Percentiles rank a stretch among this genome's conserved stretches.
phyloP scores from a whole-genome alignment of 1,139 yeast species.

The Hyphopichia burtonii region DNA sequence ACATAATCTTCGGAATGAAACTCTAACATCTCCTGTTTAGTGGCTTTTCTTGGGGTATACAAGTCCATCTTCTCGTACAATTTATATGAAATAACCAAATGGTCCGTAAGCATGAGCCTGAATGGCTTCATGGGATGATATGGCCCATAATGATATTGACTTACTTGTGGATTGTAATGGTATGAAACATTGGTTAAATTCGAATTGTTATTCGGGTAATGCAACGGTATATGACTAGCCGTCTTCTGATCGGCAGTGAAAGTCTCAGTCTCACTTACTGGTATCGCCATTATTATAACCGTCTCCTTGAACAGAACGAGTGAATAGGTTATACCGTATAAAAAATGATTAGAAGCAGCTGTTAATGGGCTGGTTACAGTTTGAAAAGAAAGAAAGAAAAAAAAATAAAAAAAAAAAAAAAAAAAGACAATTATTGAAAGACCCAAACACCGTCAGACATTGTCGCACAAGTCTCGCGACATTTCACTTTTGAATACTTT shows the following conservation, averaged over 20 bases:
- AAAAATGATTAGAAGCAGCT: neutral
- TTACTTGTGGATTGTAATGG: conserved; percentile 82
- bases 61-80: conserved; percentile 88
- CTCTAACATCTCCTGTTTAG: conserved; percentile 69
- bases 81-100: conserved; percentile 80
- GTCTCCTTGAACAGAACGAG: neutral
- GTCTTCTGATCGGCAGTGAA: conserved; percentile 59
- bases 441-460: neutral
- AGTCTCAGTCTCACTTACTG: conserved; percentile 27
- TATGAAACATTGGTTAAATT: conserved; percentile 67
- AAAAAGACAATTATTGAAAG: neutral
- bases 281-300: conserved; percentile 12
- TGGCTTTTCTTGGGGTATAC: conserved; percentile 79
- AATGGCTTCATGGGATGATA: conserved; percentile 99
- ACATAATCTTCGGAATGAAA: conserved; percentile 91
- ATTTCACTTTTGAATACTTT: neutral
- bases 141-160: conserved; percentile 85
- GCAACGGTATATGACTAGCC: conserved; percentile 55
- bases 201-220: conserved; percentile 38
- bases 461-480: neutral
- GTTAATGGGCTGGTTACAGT: neutral
- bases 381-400: neutral
- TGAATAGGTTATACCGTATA: neutral
- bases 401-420: neutral
- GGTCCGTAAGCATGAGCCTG: conserved; percentile 90